A percentile compares a stretch with the other conserved stretches of the same genome.
Conservation (phyloP, 2,329 filamentous ascomycete species). For the Colletotrichum tropicale region DNA sequence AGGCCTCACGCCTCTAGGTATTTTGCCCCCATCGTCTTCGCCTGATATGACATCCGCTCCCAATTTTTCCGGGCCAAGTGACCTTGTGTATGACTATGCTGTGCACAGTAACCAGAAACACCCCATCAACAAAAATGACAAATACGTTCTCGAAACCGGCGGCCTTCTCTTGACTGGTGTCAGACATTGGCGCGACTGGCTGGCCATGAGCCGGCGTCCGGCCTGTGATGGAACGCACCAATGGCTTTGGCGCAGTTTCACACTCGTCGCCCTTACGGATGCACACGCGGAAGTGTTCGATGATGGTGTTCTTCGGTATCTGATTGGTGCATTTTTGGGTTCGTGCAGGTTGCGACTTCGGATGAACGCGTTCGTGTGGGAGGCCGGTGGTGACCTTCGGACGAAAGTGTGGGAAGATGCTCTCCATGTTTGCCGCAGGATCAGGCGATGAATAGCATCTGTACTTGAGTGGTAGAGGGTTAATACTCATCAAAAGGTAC, state of each 20-base stretch:
- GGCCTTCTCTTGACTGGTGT: neutral
- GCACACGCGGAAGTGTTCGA: neutral
- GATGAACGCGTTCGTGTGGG: neutral
- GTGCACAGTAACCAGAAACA: neutral
- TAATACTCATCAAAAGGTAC: neutral
- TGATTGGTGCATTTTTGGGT: neutral
- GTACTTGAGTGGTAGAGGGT: neutral
- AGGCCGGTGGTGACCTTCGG: neutral
- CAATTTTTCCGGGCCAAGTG: neutral
- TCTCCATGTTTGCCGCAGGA: neutral
- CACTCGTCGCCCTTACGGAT: neutral
- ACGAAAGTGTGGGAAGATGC: neutral
- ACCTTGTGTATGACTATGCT: fast-evolving
- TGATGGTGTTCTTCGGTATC: fast-evolving
- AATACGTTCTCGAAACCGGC: neutral
- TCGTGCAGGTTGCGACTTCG: neutral
- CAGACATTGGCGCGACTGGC: neutral
- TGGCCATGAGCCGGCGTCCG: neutral
- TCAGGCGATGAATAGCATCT: neutral
- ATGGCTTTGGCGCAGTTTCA: neutral
- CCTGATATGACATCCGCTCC: neutral
- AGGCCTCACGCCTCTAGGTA: neutral
- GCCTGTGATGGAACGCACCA: neutral
- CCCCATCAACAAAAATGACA: neutral
- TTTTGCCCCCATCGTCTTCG: neutral